Evolutionary conservation across 176 grass and related monocot species (phyloP), one percentile per base, ranked within the genome.

Genomic region (Carex pumila): DNA sequence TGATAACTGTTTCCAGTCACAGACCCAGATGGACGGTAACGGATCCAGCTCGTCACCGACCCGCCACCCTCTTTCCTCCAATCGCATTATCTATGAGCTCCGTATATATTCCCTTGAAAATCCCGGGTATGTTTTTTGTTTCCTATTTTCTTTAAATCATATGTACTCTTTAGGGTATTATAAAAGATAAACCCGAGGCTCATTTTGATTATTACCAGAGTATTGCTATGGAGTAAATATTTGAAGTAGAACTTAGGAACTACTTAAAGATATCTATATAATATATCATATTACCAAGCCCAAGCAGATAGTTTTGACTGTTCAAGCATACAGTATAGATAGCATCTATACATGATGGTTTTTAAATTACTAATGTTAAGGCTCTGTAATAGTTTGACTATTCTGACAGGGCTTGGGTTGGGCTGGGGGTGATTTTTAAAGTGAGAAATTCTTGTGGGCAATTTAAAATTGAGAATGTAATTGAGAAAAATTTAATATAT

Each of bases 11-110:
- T 77, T 82, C 72, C 91, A 96, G 81, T 84, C 89, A 36, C 93
- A 85, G 72, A 72, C 91, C 87, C 90, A 93, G 22, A 89, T 90
- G 80, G 91, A 96, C 83, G 88, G 87, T 87, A 83, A 79, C 49
- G 93, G 93, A 53, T 79, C 91, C 71, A 92, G 90, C 81, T 89
- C 96, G 69, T 98, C 96, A 76, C 97, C 97, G 79, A 99, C 97
- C 84, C 93, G 88, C 55, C 97, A 96, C 52, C 93, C 97, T 79
- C 86, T 94, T 87, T 89, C 93, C 54, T 95, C 97, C 56, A 85
- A 99, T 47, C 90, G 91, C 82, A 90, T 99, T 85, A 99, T 96
- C 54, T 99, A 99, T 83, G 97, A 99, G 81, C 97, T 99, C 86
- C 91, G 97, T 60, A 91, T 99, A 69, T 99, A 99, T 88, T 99